Base-by-base conservation (phyloP, 306 rosid species). In the Cucurbita moschata region DNA sequence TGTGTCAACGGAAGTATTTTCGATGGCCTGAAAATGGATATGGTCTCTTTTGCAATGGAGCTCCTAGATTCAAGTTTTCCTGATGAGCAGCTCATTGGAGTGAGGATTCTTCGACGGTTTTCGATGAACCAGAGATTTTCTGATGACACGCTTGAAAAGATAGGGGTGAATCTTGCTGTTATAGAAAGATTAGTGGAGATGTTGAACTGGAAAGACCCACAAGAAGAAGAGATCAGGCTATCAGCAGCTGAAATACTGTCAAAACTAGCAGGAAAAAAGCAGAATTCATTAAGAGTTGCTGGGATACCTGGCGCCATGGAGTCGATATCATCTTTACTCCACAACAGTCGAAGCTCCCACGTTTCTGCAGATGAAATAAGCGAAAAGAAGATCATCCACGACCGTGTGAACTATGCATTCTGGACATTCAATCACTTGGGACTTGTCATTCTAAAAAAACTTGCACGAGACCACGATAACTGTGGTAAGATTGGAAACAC, bases 221-320 rank as follows among this genome's bases (percentile, higher is more conserved):
- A 87, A 76, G 97, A 95, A 77, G 93, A 91, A 78, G 99, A 89
- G 73, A 84, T 87, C 55, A 84, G 99, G 84, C 72, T 75, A 30
- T 84, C 89, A 15, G 96, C 97, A 30, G 99, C 97, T 1, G 90
- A 91, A 81, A 88, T 91, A 71, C 49, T 95, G 69, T 82, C 99
- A 3, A 72, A 78, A 83, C 82, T 95, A 16, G 92, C 99, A 0
- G 97, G 96, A 9, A 91, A 91, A 76, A 88, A 81, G 79, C 99
- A 95, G 67, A 95, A 89, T 77, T 88, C 97, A 12, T 84, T 88
- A 4, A 85, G 99, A 4, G 87, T 95, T 58, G 85, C 96, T 0
- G 97, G 97, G 35, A 86, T 95, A 49, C 90, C 97, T 0, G 99
- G 97, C 12, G 91, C 96, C 16, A 86, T 95, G 97, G 99, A 95